Evolutionary conservation across 345 rosid species (phyloP).

Genomic region (Noccaea bulbosa): DNA sequence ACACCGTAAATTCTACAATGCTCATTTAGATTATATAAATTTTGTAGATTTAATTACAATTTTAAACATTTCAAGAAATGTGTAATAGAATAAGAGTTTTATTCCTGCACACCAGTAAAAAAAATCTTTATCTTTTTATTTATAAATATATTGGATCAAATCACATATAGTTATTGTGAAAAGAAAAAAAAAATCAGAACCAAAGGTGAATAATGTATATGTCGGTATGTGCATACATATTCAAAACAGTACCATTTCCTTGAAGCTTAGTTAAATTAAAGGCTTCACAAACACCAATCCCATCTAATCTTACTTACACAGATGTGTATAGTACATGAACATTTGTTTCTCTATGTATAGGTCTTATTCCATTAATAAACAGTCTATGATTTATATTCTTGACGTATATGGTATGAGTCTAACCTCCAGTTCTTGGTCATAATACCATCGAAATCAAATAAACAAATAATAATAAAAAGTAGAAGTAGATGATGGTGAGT

Average conservation of each 20-base stretch:
- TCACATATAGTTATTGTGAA: background rate
- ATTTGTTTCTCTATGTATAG: background rate
- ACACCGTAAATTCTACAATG: background rate
- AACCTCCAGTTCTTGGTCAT: conserved; percentile 30
- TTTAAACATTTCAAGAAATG: background rate
- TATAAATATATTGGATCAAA: background rate
- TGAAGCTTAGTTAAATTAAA: background rate
- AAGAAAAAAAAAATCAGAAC: background rate
- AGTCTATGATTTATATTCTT: background rate
- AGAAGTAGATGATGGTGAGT: conserved; percentile 36
- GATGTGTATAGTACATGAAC: background rate
- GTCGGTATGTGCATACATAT: background rate
- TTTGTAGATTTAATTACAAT: background rate
- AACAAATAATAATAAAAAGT: conserved; percentile 7
- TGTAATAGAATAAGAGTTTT: background rate
- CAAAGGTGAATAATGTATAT: background rate
- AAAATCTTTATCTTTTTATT: background rate
- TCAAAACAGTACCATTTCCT: background rate
- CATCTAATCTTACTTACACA: background rate
- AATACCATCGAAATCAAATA: conserved; percentile 19
- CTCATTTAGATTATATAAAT: background rate
- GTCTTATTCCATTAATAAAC: background rate
- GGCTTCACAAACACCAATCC: background rate
- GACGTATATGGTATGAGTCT: conserved; percentile 8
- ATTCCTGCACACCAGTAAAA: background rate